These are phyloP conservation scores for Beta lomatogona DNA, from an alignment of 179 eudicot species.

Conservation along the genomic window DNA sequence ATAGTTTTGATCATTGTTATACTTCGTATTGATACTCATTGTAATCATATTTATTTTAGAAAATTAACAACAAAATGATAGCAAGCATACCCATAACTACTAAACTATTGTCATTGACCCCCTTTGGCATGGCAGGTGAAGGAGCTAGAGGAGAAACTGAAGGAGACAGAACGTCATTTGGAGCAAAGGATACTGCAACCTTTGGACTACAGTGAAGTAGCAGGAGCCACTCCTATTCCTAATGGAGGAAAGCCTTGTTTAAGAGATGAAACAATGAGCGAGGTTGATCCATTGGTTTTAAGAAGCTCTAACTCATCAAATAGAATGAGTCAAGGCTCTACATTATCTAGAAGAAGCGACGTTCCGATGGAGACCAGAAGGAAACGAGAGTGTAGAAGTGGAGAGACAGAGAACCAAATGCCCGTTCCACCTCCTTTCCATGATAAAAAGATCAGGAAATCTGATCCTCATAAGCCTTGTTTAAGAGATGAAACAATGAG, in stretches of 20 bases:
- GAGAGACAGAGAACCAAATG: slow-evolving; percentile 67
- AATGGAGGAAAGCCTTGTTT: slow-evolving; percentile 33
- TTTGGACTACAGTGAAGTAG: slow-evolving; percentile 38
- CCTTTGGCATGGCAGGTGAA: slow-evolving; percentile 50
- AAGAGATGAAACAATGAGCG: slow-evolving; percentile 45
- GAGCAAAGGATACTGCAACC: slow-evolving; percentile 28
- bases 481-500: slow-evolving; percentile 41
- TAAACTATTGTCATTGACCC: too few species aligned
- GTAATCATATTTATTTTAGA: too few species aligned
- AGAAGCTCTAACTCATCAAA: slow-evolving; percentile 65
- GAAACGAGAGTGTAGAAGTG: slow-evolving; percentile 67
- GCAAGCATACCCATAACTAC: too few species aligned
- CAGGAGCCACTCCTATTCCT: slow-evolving; percentile 60
- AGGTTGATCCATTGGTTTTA: slow-evolving; percentile 55
- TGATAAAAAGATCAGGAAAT: slow-evolving; percentile 62
- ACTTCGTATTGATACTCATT: too few species aligned
- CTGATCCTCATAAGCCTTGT: slow-evolving; percentile 74
- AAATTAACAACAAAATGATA: too few species aligned
- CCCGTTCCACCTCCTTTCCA: slow-evolving; percentile 36
- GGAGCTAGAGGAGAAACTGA: slow-evolving; percentile 78
- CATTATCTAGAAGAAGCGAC: slow-evolving; percentile 46
- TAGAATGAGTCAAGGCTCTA: slow-evolving; percentile 55
- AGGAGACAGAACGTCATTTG: slow-evolving; percentile 52
- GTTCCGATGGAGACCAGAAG: slow-evolving; percentile 44
- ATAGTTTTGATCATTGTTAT: too few species aligned